Base-by-base conservation (phyloP, 129 eudicot species). In the Escallonia herrerae region DNA sequence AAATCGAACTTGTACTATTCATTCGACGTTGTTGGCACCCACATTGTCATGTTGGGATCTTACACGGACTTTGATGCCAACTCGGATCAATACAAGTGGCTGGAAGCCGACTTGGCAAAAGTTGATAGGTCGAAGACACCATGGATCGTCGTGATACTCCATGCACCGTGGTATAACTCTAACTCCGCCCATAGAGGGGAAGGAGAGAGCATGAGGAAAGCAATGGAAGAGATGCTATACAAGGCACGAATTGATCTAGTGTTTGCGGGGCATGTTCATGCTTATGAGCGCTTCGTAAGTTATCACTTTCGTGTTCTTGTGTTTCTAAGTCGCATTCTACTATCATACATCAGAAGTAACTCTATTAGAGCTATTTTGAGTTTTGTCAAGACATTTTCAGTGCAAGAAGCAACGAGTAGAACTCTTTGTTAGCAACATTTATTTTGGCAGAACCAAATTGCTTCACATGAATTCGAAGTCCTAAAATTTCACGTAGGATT, bases 231-330 rank as follows among this genome's bases (percentile, higher is more conserved):
- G 46, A 45, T 84, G 76, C 56, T 90, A 73, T 90, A 82, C 54
- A 60, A 69, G 44, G 84, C 86, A 0, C 68, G 81, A 8, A 94
- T 87, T 10, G 94, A 90, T 39, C 58, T 78, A 10, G 90, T 84
- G 39, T 90, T 81, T 53, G 67, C 89, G 0, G 97, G 97, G 1
- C 97, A 90, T 72, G 97, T 90, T 71, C 97, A 90, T 73, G 95
- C 97, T 2, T 90, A 90, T 38, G 97, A 90, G 70, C 84, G 95
- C 37, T 90, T 90, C 48, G 97, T 90, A 82, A 84, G 97, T 74
- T 57, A 41, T 40, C 12, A 7, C 1, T n/a, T 38, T 22, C 33
- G 1, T 22, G 33, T 22, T 22, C 33, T 22, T 22, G 33, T 22
- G 33, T 22, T 22, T 22, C 33, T 22, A 22, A 22, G 33, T 22